Base-by-base conservation (phyloP, 176 grass and related monocot species). In the Saccharum spontaneum region DNA sequence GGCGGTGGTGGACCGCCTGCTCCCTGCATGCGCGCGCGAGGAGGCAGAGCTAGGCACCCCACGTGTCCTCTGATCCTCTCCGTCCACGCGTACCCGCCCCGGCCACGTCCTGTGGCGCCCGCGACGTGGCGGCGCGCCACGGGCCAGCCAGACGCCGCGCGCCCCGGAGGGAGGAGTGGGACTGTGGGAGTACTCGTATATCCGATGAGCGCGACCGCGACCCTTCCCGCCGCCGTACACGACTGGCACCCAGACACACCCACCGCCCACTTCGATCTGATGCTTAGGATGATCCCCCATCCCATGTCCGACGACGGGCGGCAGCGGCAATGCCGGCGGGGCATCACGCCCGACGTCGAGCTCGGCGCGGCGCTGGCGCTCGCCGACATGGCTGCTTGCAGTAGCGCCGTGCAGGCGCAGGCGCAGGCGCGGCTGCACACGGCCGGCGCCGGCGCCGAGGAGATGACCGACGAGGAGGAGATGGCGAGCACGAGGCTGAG, bases 361-460 rank as follows among this genome's bases (percentile, higher is more conserved):
- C 87, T 97, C 54, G 90, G 85, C 80, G 92, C 95, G 9, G 90
- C 95, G 5, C 82, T 81, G 68, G 86, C 85, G 26, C 79, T 94
- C 4, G 89, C 92, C 14, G 82, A 89, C 85, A 87, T 97, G 77
- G 86, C 78, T 7, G 49, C 18, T 1, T 26, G 23, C 5, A 33
- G 77, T 17, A 24, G 37, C 79, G 69, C 13, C 67, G 34, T 20
- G 63, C 22, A 20, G 67, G 36, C 40, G 17, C 30, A 14, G 33
- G 23, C 37, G 11, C 10, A 3, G 44, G 44, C 3, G 46, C 48
- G 3, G 15, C 23, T 1, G 24, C 77, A 4, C 8, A 0, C 73
- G 46, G 48, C 73, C 28, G 28, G 28, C 28, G 28, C 28, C 28
- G 28, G 28, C 28, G 28, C 28, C 30, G 44, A 36, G 41, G 41